Evolutionary conservation across 2,329 filamentous ascomycete species (phyloP), one percentile per base, ranked within the genome.

Genomic region (Lasiodiplodia sp.): DNA sequence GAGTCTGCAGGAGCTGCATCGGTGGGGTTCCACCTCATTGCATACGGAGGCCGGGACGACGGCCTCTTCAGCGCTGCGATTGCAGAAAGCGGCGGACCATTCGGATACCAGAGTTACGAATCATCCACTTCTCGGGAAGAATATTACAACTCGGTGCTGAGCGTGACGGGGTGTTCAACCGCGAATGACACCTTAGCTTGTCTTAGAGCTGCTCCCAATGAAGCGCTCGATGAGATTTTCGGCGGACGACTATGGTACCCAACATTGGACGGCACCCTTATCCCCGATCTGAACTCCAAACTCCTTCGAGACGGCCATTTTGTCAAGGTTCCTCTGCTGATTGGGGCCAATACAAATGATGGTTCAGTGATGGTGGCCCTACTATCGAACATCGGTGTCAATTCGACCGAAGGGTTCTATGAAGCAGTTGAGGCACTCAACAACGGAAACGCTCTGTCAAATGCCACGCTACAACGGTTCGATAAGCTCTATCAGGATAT

Each of bases 271-370:
- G 73, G 72, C 3, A 69, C 68, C 0, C 72, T 77, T 16, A 68
- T 78, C 28, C 68, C 72, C 0, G 69, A 70, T 2, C 72, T 69
- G 11, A 72, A 72, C 2, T 60, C 62, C n/a, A 56, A 72, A 51
- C 73, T 75, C 2, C 69, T 76, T 11, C 56, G 25, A 0, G 34
- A 82, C 4, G 88, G 88, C 58, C 83, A 83, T 11, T 90, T 91
- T 70, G 85, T 89, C 64, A 84, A 87, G 58, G 86, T 91, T 0
- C 87, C 89, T 0, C 83, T 91, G 37, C 81, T 92, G 1, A 79
- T 86, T 25, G 90, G 90, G 1, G 85, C 84, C 16, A 91, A 91
- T 73, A 85, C 85, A 0, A 90, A 92, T 71, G 90, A 92, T 74
- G 90, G 88, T 0, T 86, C 86, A 2, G 80, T 81, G 1, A 89